These are phyloP conservation scores for Naganishia vishniacii DNA, from an alignment of 768 basidiomycete genomes.

Conservation along the genomic window DNA sequence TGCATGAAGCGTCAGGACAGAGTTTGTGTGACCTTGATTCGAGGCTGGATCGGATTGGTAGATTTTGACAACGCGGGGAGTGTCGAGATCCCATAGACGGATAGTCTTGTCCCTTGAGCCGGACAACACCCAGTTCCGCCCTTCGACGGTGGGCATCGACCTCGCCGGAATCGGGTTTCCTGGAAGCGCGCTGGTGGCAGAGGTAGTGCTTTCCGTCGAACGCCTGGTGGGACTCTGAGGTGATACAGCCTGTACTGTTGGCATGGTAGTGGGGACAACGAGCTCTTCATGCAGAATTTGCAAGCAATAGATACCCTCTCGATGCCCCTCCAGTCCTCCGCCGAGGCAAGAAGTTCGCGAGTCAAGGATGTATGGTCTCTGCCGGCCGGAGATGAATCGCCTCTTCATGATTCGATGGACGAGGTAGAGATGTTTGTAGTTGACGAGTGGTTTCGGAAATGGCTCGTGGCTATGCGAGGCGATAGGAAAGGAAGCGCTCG, in stretches of 20 bases:
- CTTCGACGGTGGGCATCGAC: slow-evolving; percentile 22
- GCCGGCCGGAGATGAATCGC: slow-evolving; percentile 24
- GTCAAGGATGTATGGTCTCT: slow-evolving; percentile 32
- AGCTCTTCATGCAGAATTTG: slow-evolving; percentile 38
- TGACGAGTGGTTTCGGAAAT: slow-evolving; percentile 33
- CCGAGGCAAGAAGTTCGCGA: slow-evolving; percentile 35
- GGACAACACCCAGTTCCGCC: slow-evolving; percentile 43
- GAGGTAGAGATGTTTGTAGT: slow-evolving; percentile 44
- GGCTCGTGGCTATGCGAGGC: slow-evolving; percentile 36
- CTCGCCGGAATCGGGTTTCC: background rate
- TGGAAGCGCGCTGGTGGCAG: slow-evolving; percentile 2
- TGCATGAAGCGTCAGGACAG: slow-evolving; percentile 33
- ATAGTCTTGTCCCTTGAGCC: slow-evolving; percentile 44
- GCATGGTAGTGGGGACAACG: slow-evolving; percentile 22
- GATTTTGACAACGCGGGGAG: slow-evolving; percentile 39
- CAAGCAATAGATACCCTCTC: slow-evolving; percentile 42
- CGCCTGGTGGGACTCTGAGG: slow-evolving; percentile 20
- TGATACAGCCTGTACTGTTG: background rate
- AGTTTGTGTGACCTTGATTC: slow-evolving; percentile 37
- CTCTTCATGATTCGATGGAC: slow-evolving; percentile 31
- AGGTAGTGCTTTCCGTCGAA: background rate
- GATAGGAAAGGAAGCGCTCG: slow-evolving; percentile 26
- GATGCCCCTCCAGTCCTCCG: slow-evolving; percentile 44
- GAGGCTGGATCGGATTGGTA: slow-evolving; percentile 29
- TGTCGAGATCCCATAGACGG: slow-evolving; percentile 38